Percentiles rank a stretch among this genome's conserved stretches.
phyloP scores from a whole-genome alignment of 176 grass and related monocot genomes.

The Thinopyrum elongatum region DNA sequence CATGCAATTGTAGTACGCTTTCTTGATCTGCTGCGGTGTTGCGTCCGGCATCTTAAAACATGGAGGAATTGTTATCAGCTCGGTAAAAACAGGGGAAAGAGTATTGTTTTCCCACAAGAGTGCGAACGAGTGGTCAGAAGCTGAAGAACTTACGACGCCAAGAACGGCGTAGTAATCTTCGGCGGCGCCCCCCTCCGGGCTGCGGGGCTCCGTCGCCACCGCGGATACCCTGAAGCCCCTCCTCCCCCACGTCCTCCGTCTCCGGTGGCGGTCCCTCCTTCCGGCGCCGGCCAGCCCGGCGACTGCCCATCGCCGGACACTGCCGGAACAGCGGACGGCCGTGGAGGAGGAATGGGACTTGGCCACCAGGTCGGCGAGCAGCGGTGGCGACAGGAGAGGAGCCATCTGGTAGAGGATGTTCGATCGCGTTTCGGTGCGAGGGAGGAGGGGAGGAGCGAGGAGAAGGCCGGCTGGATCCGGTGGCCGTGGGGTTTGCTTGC shows the following conservation, averaged over 20 bases:
- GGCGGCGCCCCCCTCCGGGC: constrained; percentile 44
- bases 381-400: constrained; percentile 33
- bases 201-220: constrained; percentile 39
- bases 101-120: neutral
- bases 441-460: neutral
- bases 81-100: neutral
- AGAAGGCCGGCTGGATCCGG: neutral
- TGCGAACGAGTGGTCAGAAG: neutral
- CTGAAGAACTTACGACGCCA: constrained; percentile 59
- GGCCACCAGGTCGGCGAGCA: constrained; percentile 39
- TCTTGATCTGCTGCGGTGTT: constrained; percentile 89
- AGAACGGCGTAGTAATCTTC: constrained; percentile 92
- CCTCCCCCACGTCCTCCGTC: constrained; percentile 22
- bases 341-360: constrained; percentile 41
- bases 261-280: constrained; percentile 2
- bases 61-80: neutral
- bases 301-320: constrained; percentile 29
- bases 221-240: constrained; percentile 34
- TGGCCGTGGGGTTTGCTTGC: constrained; percentile 30
- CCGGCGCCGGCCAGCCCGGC: constrained; percentile 8
- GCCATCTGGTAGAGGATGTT: neutral
- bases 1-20: constrained; percentile 97
- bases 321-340: constrained; percentile 32
- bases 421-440: constrained; percentile 15
- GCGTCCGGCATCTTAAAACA: constrained; percentile 89